Evolutionary conservation across 2,329 filamentous ascomycete species (phyloP), one percentile per base, ranked within the genome.

Genomic region (Phaeosphaeria sp.): DNA sequence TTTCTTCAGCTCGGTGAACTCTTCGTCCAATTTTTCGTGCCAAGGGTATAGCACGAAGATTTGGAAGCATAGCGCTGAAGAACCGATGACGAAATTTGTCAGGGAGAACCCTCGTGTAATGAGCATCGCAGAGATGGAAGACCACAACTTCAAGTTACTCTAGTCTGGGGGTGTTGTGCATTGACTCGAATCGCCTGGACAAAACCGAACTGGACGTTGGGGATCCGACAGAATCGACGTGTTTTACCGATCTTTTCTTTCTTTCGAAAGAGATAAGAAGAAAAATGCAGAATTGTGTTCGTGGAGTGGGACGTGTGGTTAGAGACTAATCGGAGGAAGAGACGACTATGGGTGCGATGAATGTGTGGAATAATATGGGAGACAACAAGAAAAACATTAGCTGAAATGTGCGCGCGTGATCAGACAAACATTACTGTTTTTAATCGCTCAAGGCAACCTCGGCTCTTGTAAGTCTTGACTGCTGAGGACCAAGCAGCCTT

Each of bases 21-120:
- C 84, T 20, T 84, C 81, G 61, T 89, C 85, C 6, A 90, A 78
- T 69, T 88, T 80, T 67, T 89, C 83, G 74, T 90, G 88, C 88
- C 88, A 90, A 1, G 88, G 88, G 73, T 90, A 90, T 11, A 90
- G 80, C 41, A 90, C 88, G 65, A 86, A 87, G 50, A 90, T 86
- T 75, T 90, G 88, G 73, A 90, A 90, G 36, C 80, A 80, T 33
- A 90, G 80, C 0, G 88, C 88, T 3, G 87, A 89, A 27, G 82
- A 83, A 52, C 87, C 88, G 59, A 90, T 85, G 62, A 83, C 70
- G 69, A 90, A 90, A 78, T 90, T 89, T 59, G 85, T 87, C 60
- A 88, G 64, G 11, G 86, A 88, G 61, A 89, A 80, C 20, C 78
- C 73, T 58, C 82, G 82, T 0, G 82, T 81, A 56, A 84, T 76